Base-by-base conservation (phyloP, 139 green algal species). In the Closterium sp. region DNA sequence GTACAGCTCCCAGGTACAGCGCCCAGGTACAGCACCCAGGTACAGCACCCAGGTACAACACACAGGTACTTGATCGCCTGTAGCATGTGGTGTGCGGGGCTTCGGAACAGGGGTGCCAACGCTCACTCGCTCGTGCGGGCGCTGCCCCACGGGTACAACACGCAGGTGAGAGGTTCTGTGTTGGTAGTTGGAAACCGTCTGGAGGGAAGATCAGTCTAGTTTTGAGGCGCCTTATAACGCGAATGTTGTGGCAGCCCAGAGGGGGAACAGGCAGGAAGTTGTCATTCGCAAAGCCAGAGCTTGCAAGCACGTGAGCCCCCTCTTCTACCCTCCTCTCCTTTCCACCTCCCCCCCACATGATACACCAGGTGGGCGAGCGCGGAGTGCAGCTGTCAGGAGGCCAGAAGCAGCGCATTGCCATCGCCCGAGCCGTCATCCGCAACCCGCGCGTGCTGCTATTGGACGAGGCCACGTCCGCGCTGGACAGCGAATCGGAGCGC, bases 391-490 rank as follows among this genome's bases (percentile, higher is more conserved):
- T 94, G 33, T 87, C 64, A 4, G 95, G 96, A n/a, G 96, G 96
- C 0, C 96, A 97, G 94, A 97, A 97, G 95, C 96, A 97, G 94
- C 94, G 96, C 86, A 97, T 98, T 38, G 96, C 96, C 87, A 97
- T 98, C 30, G 96, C 97, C 25, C 94, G 96, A 16, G 96, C 97
- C 12, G 93, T 98, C 36, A 34, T 91, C 5, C 87, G 88, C 34
- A 89, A 96, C 76, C 96, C 97, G 36, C 83, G 95, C 84, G 95
- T 98, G 89, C 95, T 99, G 91, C 97, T 99, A 43, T 94, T 99
- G 84, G 98, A 98, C 88, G 93, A 95, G 86, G 92, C 92, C 81
- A 94, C 91, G 33, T 92, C 88, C 10, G 91, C 91, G 12, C 84
- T 94, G 23, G 91, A 94, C 34, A 86, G 30, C 55, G 91, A 92